Percentiles rank a stretch among this genome's conserved stretches.
Evolutionary conservation across 768 basidiomycete species (phyloP).

Genomic region (Podaxis rugospora): DNA sequence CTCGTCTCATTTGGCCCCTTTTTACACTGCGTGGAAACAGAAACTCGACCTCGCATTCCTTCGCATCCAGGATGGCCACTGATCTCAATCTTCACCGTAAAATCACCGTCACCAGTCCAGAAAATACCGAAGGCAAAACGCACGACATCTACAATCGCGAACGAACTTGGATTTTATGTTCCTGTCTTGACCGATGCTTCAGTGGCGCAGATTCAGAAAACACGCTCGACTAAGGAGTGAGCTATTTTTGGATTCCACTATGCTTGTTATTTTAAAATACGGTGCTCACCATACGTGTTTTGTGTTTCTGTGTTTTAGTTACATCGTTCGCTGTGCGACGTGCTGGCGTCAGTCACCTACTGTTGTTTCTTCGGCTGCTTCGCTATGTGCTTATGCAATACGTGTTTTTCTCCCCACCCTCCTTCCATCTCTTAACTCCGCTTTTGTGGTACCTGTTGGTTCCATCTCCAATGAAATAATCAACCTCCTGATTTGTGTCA

Average conservation of each 20-base stretch:
- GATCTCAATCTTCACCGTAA: conserved; percentile 95
- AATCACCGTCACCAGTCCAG: conserved; percentile 51
- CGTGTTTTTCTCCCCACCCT: conserved; percentile 21
- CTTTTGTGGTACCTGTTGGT: neutral
- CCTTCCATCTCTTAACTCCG: neutral
- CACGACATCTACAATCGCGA: conserved; percentile 87
- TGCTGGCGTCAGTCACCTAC: conserved; percentile 69
- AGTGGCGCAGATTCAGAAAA: conserved; percentile 95
- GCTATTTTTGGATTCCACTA: conserved; percentile 24
- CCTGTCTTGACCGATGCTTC: conserved; percentile 80
- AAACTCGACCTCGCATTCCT: conserved; percentile 10
- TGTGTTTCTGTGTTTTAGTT: conserved; percentile 38
- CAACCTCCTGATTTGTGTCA: conserved; percentile 2
- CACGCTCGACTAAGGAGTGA: conserved; percentile 86
- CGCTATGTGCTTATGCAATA: conserved; percentile 75
- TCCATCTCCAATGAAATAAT: conserved; percentile 1
- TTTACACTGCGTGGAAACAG: neutral
- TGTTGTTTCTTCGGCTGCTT: conserved; percentile 60
- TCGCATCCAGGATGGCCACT: conserved; percentile 75
- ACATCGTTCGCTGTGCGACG: conserved; percentile 78
- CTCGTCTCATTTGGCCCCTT: conserved; percentile 14
- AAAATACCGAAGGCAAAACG: conserved; percentile 75
- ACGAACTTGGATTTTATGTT: conserved; percentile 89
- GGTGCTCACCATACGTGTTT: conserved; percentile 4
- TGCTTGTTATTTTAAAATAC: neutral